phyloP scores from a whole-genome alignment of 495 filamentous ascomycete genomes.

The Lophium mytilinum region DNA sequence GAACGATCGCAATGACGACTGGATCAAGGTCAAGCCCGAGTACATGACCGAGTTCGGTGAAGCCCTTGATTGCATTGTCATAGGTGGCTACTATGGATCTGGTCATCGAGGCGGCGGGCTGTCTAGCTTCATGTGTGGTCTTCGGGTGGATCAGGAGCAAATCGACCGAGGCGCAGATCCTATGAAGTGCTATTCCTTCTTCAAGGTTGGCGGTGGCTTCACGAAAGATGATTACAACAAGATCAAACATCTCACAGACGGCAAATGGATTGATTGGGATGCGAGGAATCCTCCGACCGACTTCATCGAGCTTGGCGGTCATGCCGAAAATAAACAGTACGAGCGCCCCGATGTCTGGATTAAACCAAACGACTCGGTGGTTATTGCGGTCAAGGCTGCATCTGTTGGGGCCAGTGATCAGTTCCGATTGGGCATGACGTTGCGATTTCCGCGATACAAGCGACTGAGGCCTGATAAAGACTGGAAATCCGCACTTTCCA shows the following conservation, averaged over 20 bases:
- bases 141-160: slow-evolving; percentile 65
- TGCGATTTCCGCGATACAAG: slow-evolving; percentile 91
- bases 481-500: slow-evolving; percentile 71
- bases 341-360: slow-evolving; percentile 94
- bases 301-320: slow-evolving; percentile 75
- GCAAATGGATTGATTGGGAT: slow-evolving; percentile 88
- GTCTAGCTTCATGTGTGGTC: slow-evolving; percentile 79
- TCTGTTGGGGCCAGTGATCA: slow-evolving; percentile 63
- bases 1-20: slow-evolving; percentile 90
- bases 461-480: slow-evolving; percentile 69
- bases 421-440: slow-evolving; percentile 68
- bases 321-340: slow-evolving; percentile 53
- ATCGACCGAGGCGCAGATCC: slow-evolving; percentile 47
- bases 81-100: slow-evolving; percentile 90
- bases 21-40: slow-evolving; percentile 98
- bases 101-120: slow-evolving; percentile 75
- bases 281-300: slow-evolving; percentile 66
- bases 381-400: slow-evolving; percentile 86
- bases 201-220: slow-evolving; percentile 93
- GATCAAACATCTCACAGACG: slow-evolving; percentile 75
- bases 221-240: slow-evolving; percentile 75
- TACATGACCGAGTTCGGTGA: slow-evolving; percentile 98
- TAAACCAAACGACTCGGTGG: slow-evolving; percentile 75
- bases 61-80: slow-evolving; percentile 76
- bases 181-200: slow-evolving; percentile 83